Base-by-base conservation (phyloP, 2,329 filamentous ascomycete species). In the Fusarium albidum region DNA sequence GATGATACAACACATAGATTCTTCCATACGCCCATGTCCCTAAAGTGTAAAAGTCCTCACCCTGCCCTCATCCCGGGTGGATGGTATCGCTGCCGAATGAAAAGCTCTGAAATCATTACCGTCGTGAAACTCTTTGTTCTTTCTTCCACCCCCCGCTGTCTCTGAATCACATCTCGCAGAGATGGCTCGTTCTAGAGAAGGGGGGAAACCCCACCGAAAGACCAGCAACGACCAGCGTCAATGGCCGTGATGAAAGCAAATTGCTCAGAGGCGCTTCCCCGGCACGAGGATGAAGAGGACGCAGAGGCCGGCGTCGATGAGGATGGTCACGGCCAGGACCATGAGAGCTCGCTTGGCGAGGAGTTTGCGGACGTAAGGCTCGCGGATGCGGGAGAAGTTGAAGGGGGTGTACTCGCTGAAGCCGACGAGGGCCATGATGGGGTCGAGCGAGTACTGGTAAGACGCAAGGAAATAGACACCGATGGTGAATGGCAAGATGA, bases 381-480 rank as follows among this genome's bases (percentile, higher is more conserved):
- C 95, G 49, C 90, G 86, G 59, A 98, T 91, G 33, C 86, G 84
- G 18, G 90, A 89, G 78, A 96, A 97, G 73, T 88, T 90, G 81
- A 97, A 93, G 43, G 96, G 92, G 0, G 94, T 97, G 77, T 98
- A 97, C 77, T 99, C 96, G 78, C 93, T 97, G 73, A 88, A 89
- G 29, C 94, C 93, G n/a, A 90, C 73, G 15, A 98, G 82, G 5
- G 92, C 95, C 73, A 98, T 86, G 58, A 96, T 79, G 1, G 96
- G 94, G 68, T 99, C 95, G 44, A 99, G 85, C 61, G 92, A 92
- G 77, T 98, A 99, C 73, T 98, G 94, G 69, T 98, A 96, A 3
- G 93, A 95, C 25, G 89, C 85, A 28, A 96, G 84, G 67, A 89
- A 87, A 75, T 99, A 99, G 27, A 96, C 85, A 18, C 92, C 94